phyloP scores from a whole-genome alignment of 2,329 filamentous ascomycete genomes.

The Ilyonectria destructans region DNA sequence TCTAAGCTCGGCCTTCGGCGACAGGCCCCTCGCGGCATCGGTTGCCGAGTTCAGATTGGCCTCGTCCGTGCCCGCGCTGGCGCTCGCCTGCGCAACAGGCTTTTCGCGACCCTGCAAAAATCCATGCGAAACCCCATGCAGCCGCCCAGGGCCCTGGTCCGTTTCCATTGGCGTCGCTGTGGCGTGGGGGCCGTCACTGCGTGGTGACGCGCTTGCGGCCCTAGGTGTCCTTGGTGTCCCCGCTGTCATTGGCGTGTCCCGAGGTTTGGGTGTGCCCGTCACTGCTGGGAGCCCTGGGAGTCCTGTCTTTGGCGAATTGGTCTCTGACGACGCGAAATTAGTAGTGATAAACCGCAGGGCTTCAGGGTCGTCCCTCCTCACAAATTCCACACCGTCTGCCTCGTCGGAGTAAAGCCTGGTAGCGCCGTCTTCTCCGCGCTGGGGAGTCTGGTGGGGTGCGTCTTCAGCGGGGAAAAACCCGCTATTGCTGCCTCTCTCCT shows the following conservation, averaged over 20 bases:
- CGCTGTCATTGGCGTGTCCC: conserved; percentile 6
- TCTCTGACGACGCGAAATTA: conserved; percentile 41
- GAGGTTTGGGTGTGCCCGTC: background rate
- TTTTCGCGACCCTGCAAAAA: conserved; percentile 24
- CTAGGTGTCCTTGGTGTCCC: background rate
- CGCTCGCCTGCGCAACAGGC: conserved; percentile 30
- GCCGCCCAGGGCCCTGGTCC: conserved; percentile 39
- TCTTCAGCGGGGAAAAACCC: conserved; percentile 34
- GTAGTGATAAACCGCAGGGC: conserved; percentile 27
- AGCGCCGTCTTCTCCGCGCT: conserved; percentile 33
- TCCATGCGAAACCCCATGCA: conserved; percentile 30
- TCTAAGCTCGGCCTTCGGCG: conserved; percentile 38
- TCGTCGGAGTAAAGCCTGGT: conserved; percentile 38
- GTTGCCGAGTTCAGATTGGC: conserved; percentile 43
- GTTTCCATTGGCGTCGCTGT: conserved; percentile 43
- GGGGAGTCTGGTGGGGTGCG: conserved; percentile 23
- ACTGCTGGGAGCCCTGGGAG: background rate
- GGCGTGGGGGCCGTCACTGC: conserved; percentile 40
- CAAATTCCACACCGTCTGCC: conserved; percentile 25
- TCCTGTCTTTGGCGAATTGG: conserved; percentile 12
- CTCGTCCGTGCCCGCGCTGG: conserved; percentile 23
- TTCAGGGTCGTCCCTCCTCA: conserved; percentile 35
- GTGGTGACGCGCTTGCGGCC: conserved; percentile 25
- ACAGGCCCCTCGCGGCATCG: conserved; percentile 39
- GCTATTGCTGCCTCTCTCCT: conserved; percentile 68